Conservation (phyloP, 164 flowering plant species). For the Pachysandra terminalis region DNA sequence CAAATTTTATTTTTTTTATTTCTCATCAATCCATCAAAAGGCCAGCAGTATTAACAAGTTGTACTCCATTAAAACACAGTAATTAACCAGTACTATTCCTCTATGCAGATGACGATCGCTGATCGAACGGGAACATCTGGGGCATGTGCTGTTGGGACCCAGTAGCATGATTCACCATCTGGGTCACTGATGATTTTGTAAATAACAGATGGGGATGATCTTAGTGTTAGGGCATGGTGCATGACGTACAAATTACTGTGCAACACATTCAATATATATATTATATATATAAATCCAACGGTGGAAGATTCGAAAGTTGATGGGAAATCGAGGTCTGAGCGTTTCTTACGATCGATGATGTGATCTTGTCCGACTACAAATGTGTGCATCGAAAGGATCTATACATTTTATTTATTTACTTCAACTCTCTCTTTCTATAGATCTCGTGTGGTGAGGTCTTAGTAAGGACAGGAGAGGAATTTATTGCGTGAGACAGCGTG, state of each 20-base stretch:
- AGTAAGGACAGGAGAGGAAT: background rate
- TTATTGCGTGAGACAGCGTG: constrained; percentile 3
- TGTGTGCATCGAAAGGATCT: background rate
- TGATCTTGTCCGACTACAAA: constrained; percentile 7
- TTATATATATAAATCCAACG: background rate
- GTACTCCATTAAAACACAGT: too few species aligned
- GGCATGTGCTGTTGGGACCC: too few species aligned
- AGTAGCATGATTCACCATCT: background rate
- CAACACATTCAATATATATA: too few species aligned
- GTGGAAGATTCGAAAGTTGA: constrained; percentile 13
- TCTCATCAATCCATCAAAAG: background rate
- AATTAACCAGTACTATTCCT: too few species aligned
- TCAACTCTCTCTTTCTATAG: constrained; percentile 2
- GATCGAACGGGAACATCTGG: background rate
- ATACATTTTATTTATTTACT: too few species aligned
- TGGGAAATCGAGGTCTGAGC: constrained; percentile 4
- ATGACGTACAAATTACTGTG: too few species aligned
- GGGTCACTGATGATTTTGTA: background rate
- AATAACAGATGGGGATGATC: background rate
- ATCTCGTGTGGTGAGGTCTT: background rate
- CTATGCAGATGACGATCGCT: too few species aligned
- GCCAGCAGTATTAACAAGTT: too few species aligned
- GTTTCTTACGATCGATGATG: constrained; percentile 2
- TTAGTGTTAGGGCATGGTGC: background rate
- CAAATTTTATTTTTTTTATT: too few species aligned